Percentiles rank a stretch among this genome's conserved stretches.
These are phyloP conservation scores for Amanita pallidorosea DNA, from an alignment of 768 basidiomycete genomes.

Conservation along the genomic window DNA sequence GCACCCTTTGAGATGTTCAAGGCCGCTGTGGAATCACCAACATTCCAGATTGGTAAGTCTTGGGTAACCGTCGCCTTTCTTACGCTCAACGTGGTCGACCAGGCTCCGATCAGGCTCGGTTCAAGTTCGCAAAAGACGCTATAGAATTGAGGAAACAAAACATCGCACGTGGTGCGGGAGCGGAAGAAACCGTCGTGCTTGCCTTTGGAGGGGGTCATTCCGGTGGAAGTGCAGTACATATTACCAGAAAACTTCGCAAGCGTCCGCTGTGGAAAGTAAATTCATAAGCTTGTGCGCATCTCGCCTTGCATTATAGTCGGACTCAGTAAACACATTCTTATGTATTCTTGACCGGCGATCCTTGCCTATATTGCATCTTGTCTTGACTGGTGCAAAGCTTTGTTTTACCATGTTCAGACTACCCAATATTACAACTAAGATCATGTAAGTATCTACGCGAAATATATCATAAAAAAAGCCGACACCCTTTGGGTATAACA, in stretches of 20 bases:
- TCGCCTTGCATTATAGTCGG: neutral
- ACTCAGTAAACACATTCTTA: neutral
- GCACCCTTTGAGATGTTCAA: slow-evolving; percentile 89
- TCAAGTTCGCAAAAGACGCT: slow-evolving; percentile 87
- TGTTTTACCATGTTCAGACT: neutral
- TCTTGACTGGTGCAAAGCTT: neutral
- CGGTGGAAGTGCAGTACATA: slow-evolving; percentile 69
- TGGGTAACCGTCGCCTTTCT: neutral
- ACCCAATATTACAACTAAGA: neutral
- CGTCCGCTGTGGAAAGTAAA: slow-evolving; percentile 77
- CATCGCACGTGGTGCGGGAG: slow-evolving; percentile 57
- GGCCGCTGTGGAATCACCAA: slow-evolving; percentile 66
- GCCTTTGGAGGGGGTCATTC: slow-evolving; percentile 69
- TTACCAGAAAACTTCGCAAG: slow-evolving; percentile 81
- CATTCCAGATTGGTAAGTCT: slow-evolving; percentile 63
- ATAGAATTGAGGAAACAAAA: slow-evolving; percentile 76
- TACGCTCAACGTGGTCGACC: slow-evolving; percentile 13
- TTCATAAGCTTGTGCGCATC: slow-evolving; percentile 35
- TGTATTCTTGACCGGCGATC: too few species aligned
- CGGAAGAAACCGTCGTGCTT: slow-evolving; percentile 86
- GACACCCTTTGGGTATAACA: slow-evolving; percentile 19
- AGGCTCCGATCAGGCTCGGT: slow-evolving; percentile 80
- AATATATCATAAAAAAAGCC: slow-evolving; percentile 1
- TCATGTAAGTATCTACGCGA: neutral
- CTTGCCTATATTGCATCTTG: neutral